phyloP scores from a whole-genome alignment of 306 rosid species.

The Alnus rubra region DNA sequence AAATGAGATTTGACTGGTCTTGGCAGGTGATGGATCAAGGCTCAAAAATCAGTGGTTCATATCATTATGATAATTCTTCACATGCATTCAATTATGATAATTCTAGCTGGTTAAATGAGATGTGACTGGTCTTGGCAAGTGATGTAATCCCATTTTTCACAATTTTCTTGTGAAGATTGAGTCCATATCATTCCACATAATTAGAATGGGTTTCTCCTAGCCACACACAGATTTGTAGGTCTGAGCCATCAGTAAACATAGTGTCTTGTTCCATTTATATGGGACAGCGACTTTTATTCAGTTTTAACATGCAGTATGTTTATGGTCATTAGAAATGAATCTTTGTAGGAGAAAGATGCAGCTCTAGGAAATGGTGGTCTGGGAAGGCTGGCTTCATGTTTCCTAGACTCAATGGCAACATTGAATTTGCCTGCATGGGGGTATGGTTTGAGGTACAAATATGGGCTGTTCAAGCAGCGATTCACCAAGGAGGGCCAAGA shows the following conservation, averaged over 20 bases:
- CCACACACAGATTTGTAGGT: too few species aligned
- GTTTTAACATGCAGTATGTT: constrained; percentile 14
- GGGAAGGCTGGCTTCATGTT: constrained; percentile 98
- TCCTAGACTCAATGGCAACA: constrained; percentile 98
- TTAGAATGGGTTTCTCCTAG: background rate
- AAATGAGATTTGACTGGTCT: background rate
- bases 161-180: too few species aligned
- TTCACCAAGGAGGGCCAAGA: constrained; percentile 82
- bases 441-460: constrained; percentile 91
- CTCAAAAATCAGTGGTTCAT: background rate
- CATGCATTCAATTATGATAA: background rate
- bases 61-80: background rate
- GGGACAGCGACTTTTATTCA: background rate
- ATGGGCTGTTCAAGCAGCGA: constrained; percentile 91
- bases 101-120: background rate
- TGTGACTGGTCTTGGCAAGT: background rate
- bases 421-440: constrained; percentile 97
- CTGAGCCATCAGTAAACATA: background rate
- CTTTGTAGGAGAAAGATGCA: constrained; percentile 94
- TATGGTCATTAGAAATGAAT: constrained; percentile 14
- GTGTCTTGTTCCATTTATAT: background rate
- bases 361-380: constrained; percentile 99
- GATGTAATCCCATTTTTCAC: background rate
- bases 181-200: background rate
- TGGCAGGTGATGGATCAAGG: background rate